Conservation (phyloP, 495 filamentous ascomycete species). For the Podospora comata region DNA sequence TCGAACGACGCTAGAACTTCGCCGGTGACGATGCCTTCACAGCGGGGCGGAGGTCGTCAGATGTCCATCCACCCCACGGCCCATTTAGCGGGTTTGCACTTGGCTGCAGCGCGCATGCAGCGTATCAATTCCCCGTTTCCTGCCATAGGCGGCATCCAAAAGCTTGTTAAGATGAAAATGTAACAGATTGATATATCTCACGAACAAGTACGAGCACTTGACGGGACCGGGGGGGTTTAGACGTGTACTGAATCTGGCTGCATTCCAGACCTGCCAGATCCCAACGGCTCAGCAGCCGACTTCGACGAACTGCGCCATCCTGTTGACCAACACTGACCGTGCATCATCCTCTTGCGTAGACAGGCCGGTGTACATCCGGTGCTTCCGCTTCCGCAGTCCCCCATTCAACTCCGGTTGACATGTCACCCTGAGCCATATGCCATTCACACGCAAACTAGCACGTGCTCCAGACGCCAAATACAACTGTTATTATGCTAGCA, state of each 20-base stretch:
- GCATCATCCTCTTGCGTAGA: background rate
- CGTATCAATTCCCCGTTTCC: background rate
- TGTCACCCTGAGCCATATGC: background rate
- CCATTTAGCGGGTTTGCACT: background rate
- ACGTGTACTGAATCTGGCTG: background rate
- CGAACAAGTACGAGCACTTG: background rate
- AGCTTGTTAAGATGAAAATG: background rate
- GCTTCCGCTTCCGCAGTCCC: background rate
- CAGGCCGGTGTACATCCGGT: background rate
- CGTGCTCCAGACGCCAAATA: background rate
- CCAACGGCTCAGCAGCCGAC: background rate
- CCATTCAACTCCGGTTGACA: background rate
- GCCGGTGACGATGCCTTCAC: background rate
- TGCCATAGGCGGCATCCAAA: background rate
- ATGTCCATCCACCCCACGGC: background rate
- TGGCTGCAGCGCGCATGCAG: background rate
- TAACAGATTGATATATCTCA: background rate
- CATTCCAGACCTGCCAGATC: background rate
- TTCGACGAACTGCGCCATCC: background rate
- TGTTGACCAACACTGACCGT: background rate
- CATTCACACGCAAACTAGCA: background rate
- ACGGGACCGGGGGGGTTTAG: background rate
- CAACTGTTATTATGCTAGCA: background rate
- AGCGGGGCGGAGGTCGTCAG: background rate
- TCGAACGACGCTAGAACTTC: background rate